A percentile compares a stretch with the other conserved stretches of the same genome.
Conservation (phyloP, 768 basidiomycete species). For the Auricularia sp. region DNA sequence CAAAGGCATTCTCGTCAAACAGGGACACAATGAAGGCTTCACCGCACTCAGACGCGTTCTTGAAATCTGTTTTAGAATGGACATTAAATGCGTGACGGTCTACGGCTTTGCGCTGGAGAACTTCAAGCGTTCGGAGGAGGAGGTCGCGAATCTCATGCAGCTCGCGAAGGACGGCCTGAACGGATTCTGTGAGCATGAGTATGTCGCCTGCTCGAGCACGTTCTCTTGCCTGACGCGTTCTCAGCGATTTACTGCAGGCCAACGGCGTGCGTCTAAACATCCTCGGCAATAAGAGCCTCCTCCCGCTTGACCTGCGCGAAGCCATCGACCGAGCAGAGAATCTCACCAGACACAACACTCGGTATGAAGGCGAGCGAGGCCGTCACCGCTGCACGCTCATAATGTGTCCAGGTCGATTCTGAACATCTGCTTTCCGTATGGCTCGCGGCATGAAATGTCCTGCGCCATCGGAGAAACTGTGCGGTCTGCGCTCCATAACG, state of each 20-base stretch:
- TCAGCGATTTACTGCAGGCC: slow-evolving; percentile 66
- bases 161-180: slow-evolving; percentile 68
- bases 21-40: slow-evolving; percentile 85
- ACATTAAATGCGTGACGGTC: slow-evolving; percentile 77
- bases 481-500: slow-evolving; percentile 25
- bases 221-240: background rate
- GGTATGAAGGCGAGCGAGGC: slow-evolving; percentile 32
- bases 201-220: slow-evolving; percentile 18
- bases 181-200: slow-evolving; percentile 79
- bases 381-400: slow-evolving; percentile 1
- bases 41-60: slow-evolving; percentile 70
- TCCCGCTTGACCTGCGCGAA: slow-evolving; percentile 65
- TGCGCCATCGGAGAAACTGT: slow-evolving; percentile 42
- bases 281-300: slow-evolving; percentile 62
- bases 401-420: slow-evolving; percentile 35
- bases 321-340: slow-evolving; percentile 64
- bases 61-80: slow-evolving; percentile 73
- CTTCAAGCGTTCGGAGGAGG: slow-evolving; percentile 77
- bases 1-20: slow-evolving; percentile 48
- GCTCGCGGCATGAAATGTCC: slow-evolving; percentile 85
- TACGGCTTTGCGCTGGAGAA: slow-evolving; percentile 99
- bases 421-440: slow-evolving; percentile 89
- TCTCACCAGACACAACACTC: slow-evolving; percentile 63
- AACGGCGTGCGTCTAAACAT: slow-evolving; percentile 81
- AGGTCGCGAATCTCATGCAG: slow-evolving; percentile 83